Evolutionary conservation across 2,329 filamentous ascomycete genomes (phyloP).

Genomic region (Fusarium kyushuense): DNA sequence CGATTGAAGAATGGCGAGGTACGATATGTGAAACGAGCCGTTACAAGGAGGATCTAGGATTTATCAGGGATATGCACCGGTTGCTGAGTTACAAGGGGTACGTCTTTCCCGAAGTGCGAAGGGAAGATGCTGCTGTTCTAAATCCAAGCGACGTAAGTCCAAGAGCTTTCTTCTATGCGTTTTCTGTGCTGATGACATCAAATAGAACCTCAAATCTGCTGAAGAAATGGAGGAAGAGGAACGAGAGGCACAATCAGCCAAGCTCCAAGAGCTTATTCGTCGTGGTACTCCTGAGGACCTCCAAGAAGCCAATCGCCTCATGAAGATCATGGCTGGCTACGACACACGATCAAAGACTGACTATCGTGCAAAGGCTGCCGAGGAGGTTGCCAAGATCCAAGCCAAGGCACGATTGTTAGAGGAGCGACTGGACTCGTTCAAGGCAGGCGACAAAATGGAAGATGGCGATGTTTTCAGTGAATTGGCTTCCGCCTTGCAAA

Average conservation of each 20-base stretch:
- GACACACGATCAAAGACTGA: conserved; percentile 96
- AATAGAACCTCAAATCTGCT: conserved; percentile 89
- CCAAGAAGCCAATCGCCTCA: conserved; percentile 95
- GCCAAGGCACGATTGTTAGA: conserved; percentile 93
- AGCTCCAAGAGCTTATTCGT: conserved; percentile 95
- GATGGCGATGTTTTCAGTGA: conserved; percentile 81
- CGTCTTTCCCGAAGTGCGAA: conserved; percentile 89
- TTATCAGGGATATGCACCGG: conserved; percentile 97
- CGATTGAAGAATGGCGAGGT: conserved; percentile 97
- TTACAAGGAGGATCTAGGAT: conserved; percentile 96
- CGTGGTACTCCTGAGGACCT: conserved; percentile 91
- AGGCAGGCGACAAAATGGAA: conserved; percentile 81
- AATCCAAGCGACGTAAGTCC: conserved; percentile 92
- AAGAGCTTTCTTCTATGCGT: not conserved
- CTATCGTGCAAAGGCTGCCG: conserved; percentile 96
- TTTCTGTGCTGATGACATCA: conserved; percentile 56
- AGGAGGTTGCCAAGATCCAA: conserved; percentile 94
- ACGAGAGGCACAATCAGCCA: conserved; percentile 93
- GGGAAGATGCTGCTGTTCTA: conserved; percentile 94
- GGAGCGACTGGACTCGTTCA: conserved; percentile 88
- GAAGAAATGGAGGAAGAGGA: conserved; percentile 99
- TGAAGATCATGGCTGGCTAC: conserved; percentile 99
- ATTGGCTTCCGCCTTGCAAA: conserved; percentile 87
- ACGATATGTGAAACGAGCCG: conserved; percentile 98
- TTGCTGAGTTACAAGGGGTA: conserved; percentile 97